Base-by-base conservation (phyloP, 495 filamentous ascomycete genomes). In the Aspergillus bertholletiae region DNA sequence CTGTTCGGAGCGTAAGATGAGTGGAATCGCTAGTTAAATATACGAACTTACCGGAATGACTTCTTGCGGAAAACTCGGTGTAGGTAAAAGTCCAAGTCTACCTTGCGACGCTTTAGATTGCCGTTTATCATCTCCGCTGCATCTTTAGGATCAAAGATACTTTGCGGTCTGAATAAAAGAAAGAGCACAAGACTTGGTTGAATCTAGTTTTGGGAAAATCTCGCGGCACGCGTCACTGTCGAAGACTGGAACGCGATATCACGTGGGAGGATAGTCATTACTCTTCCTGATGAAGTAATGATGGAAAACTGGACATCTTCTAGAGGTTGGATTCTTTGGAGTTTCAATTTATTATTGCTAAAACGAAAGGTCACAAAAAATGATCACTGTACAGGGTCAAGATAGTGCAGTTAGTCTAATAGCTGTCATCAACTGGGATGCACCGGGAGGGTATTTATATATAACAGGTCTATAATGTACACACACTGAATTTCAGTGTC, bases 41-140 rank as follows among this genome's bases (percentile, higher is more conserved):
- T n/a, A n/a, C n/a, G n/a, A 22, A 64, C 65, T 41, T 56, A 92
- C 89, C 89, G 79, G 64, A 95, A 92, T 11, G 69, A 70, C 4
- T 70, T 68, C 66, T 96, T 96, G 46, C 83, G 83, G 71, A 96
- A 96, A 27, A 94, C 88, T 11, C 84, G 80, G 24, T 86, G 83
- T 8, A 97, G 77, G 7, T 90, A 90, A 66, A 93, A 96, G 55
- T 96, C 89, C 49, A 95, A 77, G 67, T 97, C 93, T 34, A 76
- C 67, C 51, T 57, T 72, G 39, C 64, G 64, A 47, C 60, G 64
- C 26, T 49, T 37, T 8, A 61, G 23, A 27, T 41, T 41, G 20
- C 23, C 49, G 28, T 35, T 30, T 37, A 56, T 46, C 66, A 71
- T 72, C 40, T 60, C 53, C 43, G 39, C 22, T 21, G 43, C 64